Evolutionary conservation across 768 basidiomycete genomes (phyloP), one percentile per base, ranked within the genome.

Genomic region (Termitomyces sp.): DNA sequence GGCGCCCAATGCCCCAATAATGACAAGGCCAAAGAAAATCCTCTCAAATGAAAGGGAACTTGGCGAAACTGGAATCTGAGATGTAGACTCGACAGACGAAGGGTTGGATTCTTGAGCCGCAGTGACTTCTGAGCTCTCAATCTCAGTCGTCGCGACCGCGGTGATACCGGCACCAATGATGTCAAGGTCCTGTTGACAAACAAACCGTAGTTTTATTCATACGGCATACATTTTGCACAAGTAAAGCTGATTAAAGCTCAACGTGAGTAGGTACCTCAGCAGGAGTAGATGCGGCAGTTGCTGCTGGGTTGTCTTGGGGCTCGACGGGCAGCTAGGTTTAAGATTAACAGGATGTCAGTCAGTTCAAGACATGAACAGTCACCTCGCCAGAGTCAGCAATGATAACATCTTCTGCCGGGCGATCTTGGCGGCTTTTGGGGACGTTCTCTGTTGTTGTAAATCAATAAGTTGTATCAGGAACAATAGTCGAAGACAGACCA

Each of bases 341-440:
- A 47, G 52, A 27, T 52, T 5, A 48, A 52, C 13, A 56, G 54
- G 20, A 18, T 54, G 18, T 46, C 46, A 36, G 29, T 39, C 50
- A 18, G n/a, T 23, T 13, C 42, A 43, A 39, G 35, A 15, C 33
- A 44, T 16, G 38, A 39, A 39, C 15, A 41, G 73, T 52, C 63
- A 95, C 93, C 84, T 98, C 95, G 73, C 96, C 96, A 53, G 84
- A 86, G 63, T 90, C 86, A 33, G 69, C 84, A 64, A 99, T 96
- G 63, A 83, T 68, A 59, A 98, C 83, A 56, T 93, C 86, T 58
- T 87, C 79, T 22, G 66, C 53, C 18, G 97, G 97, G 53, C 81
- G 85, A 72, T 98, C 91, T 56, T 75, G 78, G 33, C 70, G 18
- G 48, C 80, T 83, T 65, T 90, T 98, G 29, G 82, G 65, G 44